These are phyloP conservation scores for Entomortierella beljakovae DNA, from an alignment of 192 early-diverging fungal species.

Conservation along the genomic window DNA sequence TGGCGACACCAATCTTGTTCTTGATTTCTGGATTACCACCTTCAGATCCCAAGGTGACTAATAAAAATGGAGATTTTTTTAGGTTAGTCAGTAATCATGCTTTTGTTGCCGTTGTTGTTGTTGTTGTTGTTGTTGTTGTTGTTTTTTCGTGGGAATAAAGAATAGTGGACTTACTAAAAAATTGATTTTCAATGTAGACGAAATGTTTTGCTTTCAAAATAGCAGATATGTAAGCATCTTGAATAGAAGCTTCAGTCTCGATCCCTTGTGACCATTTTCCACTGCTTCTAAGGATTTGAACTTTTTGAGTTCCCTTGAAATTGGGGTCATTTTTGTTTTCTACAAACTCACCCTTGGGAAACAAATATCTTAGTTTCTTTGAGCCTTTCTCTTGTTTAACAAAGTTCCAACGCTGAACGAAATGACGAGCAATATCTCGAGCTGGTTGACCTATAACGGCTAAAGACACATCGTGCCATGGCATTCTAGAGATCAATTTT, in stretches of 20 bases:
- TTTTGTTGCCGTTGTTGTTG: too few relatives aligned
- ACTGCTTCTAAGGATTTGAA: slow-evolving; percentile 79
- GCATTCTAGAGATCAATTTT: slow-evolving; percentile 74
- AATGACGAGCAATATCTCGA: slow-evolving; percentile 87
- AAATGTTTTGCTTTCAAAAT: slow-evolving; percentile 86
- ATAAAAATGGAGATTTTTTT: background rate
- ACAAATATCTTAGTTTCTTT: slow-evolving; percentile 74
- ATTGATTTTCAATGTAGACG: slow-evolving; percentile 97
- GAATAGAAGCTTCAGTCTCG: slow-evolving; percentile 74
- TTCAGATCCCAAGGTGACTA: slow-evolving; percentile 62
- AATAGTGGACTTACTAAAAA: slow-evolving; percentile 75
- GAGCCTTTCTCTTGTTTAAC: slow-evolving; percentile 78
- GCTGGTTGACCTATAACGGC: slow-evolving; percentile 84
- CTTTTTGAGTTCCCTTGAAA: slow-evolving; percentile 72
- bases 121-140: too few relatives aligned
- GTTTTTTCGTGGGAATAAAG: background rate
- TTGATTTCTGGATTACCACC: slow-evolving; percentile 69
- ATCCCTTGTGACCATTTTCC: slow-evolving; percentile 80
- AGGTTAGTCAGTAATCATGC: background rate
- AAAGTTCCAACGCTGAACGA: slow-evolving; percentile 93
- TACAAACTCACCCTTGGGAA: slow-evolving; percentile 81
- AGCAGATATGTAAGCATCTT: slow-evolving; percentile 82
- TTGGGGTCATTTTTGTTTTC: slow-evolving; percentile 64
- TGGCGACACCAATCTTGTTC: slow-evolving; percentile 84
- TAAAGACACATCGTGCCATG: slow-evolving; percentile 90